Evolutionary conservation across 345 rosid genomes (phyloP).

Genomic region (Ceriops zippeliana): DNA sequence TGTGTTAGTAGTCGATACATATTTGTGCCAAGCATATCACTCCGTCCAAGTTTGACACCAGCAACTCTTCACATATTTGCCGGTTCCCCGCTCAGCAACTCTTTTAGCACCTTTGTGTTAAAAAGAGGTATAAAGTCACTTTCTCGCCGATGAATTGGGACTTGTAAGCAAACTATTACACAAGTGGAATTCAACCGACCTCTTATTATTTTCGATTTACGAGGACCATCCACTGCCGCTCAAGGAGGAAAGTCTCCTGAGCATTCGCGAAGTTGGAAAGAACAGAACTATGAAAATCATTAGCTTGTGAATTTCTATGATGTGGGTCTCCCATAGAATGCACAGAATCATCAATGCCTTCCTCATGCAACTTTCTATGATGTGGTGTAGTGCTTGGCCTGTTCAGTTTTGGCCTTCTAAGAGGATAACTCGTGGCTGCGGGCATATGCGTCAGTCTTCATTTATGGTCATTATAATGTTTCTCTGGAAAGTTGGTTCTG

Average conservation of each 20-base stretch:
- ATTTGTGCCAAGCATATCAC: too few species aligned
- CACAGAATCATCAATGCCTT: too few species aligned
- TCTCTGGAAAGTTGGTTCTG: conserved; percentile 2
- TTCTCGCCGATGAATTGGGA: not conserved
- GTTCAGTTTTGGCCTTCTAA: not conserved
- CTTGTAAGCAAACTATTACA: not conserved
- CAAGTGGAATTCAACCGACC: not conserved
- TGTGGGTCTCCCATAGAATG: too few species aligned
- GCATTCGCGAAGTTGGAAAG: too few species aligned
- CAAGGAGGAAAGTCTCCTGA: too few species aligned
- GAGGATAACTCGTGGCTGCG: not conserved
- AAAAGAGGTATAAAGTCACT: not conserved
- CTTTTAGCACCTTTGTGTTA: conserved; percentile 5
- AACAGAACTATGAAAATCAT: too few species aligned
- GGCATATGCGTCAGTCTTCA: not conserved
- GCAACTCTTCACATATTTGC: not conserved
- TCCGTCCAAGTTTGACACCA: not conserved
- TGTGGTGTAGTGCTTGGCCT: not conserved
- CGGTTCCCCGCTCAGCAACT: not conserved
- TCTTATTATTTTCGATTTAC: too few species aligned
- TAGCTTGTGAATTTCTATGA: too few species aligned
- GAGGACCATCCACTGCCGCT: too few species aligned
- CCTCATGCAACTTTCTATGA: too few species aligned
- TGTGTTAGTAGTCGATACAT: not conserved
- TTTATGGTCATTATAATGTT: conserved; percentile 4